Percentiles rank a stretch among this genome's conserved stretches.
Evolutionary conservation across 495 filamentous ascomycete genomes (phyloP).

Genomic region (Neurospora intermedia): DNA sequence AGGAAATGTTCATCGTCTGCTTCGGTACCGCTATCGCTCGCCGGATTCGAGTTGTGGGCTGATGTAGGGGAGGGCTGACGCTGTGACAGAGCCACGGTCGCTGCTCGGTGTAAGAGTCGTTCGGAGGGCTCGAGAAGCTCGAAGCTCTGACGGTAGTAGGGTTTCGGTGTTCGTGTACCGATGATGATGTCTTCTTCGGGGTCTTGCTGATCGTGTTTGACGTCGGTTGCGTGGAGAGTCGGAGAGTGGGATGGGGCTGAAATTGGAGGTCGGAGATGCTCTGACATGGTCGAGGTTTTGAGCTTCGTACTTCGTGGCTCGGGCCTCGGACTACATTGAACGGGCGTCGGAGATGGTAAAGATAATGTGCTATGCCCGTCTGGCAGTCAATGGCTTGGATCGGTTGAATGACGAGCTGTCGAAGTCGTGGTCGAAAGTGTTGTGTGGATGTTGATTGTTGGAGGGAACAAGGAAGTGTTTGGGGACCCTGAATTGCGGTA

Average conservation of each 20-base stretch:
- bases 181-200: slow-evolving; percentile 28
- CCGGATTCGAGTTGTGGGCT: slow-evolving; percentile 39
- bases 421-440: background rate
- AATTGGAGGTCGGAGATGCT: slow-evolving; percentile 24
- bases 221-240: slow-evolving; percentile 4
- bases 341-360: background rate
- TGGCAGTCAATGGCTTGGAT: background rate
- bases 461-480: background rate
- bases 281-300: slow-evolving; percentile 21
- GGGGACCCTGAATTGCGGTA: background rate
- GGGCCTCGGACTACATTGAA: slow-evolving; percentile 9
- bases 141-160: slow-evolving; percentile 50
- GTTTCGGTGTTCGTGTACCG: slow-evolving; percentile 66
- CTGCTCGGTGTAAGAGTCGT: slow-evolving; percentile 10
- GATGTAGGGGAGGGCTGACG: slow-evolving; percentile 13
- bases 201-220: slow-evolving; percentile 12
- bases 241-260: background rate
- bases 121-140: slow-evolving; percentile 38
- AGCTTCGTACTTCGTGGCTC: background rate
- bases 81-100: background rate
- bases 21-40: slow-evolving; percentile 83
- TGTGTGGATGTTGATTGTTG: background rate
- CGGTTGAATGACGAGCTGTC: background rate
- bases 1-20: slow-evolving; percentile 81
- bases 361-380: background rate